Evolutionary conservation across 768 basidiomycete genomes (phyloP), one percentile per base, ranked within the genome.

Genomic region (Hemileccinum impolitum): DNA sequence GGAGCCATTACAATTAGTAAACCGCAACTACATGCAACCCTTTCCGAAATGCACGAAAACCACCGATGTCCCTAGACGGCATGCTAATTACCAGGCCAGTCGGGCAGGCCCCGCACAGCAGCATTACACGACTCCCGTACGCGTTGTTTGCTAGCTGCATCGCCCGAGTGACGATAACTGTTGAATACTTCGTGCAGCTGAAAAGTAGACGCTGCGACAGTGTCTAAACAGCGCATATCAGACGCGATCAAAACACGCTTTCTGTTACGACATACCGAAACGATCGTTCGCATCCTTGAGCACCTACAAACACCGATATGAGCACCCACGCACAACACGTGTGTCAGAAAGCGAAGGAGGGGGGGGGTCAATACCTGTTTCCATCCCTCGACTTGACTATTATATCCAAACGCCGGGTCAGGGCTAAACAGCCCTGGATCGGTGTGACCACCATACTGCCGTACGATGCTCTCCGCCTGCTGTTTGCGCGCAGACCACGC

Each of bases 121-220:
- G 87, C 86, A 59, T 91, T 91, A 43, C 82, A 83, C 3, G 84
- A 81, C 64, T 91, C 87, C 28, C 86, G 79, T 10, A 91, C 89
- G 19, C 87, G 80, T 18, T 74, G 74, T 64, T 88, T 90, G 59
- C 86, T 85, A 6, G 85, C 79, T 23, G 72, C 46, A 64, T 91
- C 89, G 3, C 75, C 73, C 7, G 89, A 90, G 40, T 87, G 85
- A 25, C 87, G 79, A 59, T 91, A 91, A 8, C 83, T 83, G 17
- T 72, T 56, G 55, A 78, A 81, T 17, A 87, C 86, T 60, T 91
- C 89, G 55, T 79, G 76, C 71, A 91, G 80, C 68, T 91, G 89
- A 66, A 87, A 84, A 1, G 78, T 71, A 0, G 82, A 84, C 1
- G 88, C 89, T 7, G 79, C 77, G 17, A 87, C 75, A 3, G 81